Percentiles rank a stretch among this genome's conserved stretches.
Evolutionary conservation across 768 basidiomycete genomes (phyloP).

Genomic region (Termitomyces sp.): DNA sequence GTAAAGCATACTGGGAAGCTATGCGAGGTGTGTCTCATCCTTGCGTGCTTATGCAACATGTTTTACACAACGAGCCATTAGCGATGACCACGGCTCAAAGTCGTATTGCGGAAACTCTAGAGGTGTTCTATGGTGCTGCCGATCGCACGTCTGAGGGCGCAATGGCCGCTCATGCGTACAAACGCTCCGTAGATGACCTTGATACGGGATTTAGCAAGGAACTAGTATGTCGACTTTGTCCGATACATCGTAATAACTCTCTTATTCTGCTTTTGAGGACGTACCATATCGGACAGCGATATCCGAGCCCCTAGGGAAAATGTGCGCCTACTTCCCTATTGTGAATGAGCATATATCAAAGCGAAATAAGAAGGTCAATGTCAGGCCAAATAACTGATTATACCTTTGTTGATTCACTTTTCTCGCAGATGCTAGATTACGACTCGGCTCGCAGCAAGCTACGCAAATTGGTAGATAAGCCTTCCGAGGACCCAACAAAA

Average conservation of each 20-base stretch:
- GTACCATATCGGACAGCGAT: constrained; percentile 92
- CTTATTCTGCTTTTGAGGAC: constrained; percentile 49
- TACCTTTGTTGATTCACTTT: background rate
- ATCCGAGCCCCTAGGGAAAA: constrained; percentile 92
- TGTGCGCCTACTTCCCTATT: constrained; percentile 91
- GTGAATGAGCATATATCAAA: constrained; percentile 93
- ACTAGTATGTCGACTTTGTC: constrained; percentile 47
- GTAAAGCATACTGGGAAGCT: constrained; percentile 90
- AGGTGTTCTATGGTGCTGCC: constrained; percentile 84
- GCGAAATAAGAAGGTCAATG: constrained; percentile 87
- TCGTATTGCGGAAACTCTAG: constrained; percentile 89
- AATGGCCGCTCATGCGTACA: constrained; percentile 97
- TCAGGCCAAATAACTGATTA: background rate
- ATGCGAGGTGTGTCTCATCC: constrained; percentile 69
- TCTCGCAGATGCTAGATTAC: constrained; percentile 75
- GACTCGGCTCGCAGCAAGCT: constrained; percentile 88
- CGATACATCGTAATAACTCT: background rate
- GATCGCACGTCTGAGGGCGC: constrained; percentile 86
- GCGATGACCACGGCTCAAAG: constrained; percentile 94
- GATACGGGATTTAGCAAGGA: constrained; percentile 82
- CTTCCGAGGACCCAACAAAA: constrained; percentile 88
- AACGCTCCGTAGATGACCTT: constrained; percentile 89
- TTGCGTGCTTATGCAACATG: background rate
- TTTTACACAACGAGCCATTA: constrained; percentile 23
- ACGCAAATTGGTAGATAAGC: constrained; percentile 88